These are phyloP conservation scores for Schoenoplectus triqueter DNA, from an alignment of 202 grass and related monocot genomes.

Conservation along the genomic window DNA sequence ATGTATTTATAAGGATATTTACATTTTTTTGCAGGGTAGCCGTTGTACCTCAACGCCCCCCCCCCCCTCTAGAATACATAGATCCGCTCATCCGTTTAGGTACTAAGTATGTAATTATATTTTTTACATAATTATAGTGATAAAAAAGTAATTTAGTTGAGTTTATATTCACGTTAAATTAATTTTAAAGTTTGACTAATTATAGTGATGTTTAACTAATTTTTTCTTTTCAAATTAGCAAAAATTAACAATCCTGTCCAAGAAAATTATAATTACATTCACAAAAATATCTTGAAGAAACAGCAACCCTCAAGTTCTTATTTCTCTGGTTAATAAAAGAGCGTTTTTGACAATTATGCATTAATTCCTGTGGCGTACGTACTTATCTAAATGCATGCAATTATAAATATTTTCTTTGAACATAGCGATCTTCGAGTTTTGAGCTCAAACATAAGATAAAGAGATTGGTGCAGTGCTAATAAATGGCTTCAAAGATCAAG, in stretches of 20 bases:
- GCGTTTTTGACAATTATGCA: neutral
- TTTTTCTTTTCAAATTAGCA: too few species aligned
- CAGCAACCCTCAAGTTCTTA: neutral
- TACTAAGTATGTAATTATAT: too few species aligned
- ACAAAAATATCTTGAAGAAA: neutral
- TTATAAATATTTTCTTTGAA: constrained; percentile 10
- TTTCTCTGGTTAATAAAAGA: neutral
- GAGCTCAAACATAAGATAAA: constrained; percentile 32
- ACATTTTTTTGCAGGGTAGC: too few species aligned
- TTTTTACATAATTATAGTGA: too few species aligned
- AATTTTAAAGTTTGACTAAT: too few species aligned
- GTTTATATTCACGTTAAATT: too few species aligned
- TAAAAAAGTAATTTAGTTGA: too few species aligned
- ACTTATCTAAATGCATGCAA: neutral
- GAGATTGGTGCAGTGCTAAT: neutral
- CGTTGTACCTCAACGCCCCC: too few species aligned
- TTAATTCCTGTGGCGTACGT: neutral
- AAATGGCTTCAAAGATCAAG: constrained; percentile 34
- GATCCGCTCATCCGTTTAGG: too few species aligned
- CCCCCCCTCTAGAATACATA: too few species aligned
- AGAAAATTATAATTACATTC: neutral
- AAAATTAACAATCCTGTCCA: neutral
- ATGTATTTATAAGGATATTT: too few species aligned
- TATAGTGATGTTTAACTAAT: too few species aligned
- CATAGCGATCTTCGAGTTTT: constrained; percentile 22